Percentiles rank a stretch among this genome's conserved stretches.
Conservation (phyloP, 2,329 filamentous ascomycete genomes). For the Ceratocystis harringtonii region DNA sequence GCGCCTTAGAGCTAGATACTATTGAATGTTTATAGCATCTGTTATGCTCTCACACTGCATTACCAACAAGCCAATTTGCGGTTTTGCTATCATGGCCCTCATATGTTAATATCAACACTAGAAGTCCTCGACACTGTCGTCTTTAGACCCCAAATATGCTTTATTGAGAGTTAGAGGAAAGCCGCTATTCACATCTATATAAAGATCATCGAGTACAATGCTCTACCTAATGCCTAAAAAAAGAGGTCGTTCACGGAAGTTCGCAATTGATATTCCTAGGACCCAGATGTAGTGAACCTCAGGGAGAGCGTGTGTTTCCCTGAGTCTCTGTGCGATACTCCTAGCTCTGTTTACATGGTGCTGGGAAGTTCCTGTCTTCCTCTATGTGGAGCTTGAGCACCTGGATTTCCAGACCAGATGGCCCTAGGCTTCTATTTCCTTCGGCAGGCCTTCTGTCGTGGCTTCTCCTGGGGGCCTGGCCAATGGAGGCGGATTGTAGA, state of each 20-base stretch:
- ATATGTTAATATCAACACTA: conserved; percentile 23
- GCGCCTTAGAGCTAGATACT: conserved; percentile 25
- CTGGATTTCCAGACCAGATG: no score
- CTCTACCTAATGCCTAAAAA: conserved; percentile 21
- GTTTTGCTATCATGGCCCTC: conserved; percentile 25
- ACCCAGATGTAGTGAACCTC: no score
- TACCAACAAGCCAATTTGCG: conserved; percentile 24
- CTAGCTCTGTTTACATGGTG: no score
- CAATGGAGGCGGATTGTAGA: no score
- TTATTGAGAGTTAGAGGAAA: conserved; percentile 29
- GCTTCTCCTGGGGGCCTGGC: no score
- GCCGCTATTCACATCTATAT: conserved; percentile 26
- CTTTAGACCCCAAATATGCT: conserved; percentile 18
- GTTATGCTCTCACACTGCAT: conserved; percentile 32
- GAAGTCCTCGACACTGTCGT: not conserved
- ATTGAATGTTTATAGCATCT: conserved; percentile 28
- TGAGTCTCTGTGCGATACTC: no score
- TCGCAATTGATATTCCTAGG: conserved; percentile 31
- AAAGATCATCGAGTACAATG: conserved; percentile 23
- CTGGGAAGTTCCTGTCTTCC: no score
- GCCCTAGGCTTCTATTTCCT: no score
- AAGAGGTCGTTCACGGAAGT: conserved; percentile 28
- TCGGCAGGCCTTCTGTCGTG: no score
- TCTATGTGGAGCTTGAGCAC: conserved; percentile 23
- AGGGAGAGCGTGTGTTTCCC: no score